phyloP scores from a whole-genome alignment of 1,139 yeast species.

The Lodderomyces pseudojiufengensis region DNA sequence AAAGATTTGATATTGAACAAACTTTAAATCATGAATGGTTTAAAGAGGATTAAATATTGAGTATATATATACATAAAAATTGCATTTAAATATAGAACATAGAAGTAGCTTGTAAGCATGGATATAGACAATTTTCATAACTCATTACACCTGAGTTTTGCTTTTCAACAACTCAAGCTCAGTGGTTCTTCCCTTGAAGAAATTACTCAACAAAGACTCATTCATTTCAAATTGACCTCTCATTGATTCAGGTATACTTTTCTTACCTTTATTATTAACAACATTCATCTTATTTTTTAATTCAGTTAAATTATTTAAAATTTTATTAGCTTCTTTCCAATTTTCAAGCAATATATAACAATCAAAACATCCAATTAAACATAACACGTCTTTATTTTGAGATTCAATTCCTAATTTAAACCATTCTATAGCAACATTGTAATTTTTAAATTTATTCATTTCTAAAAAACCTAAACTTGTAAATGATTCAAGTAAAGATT shows the following conservation, averaged over 20 bases:
- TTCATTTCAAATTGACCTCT: conserved; percentile 23
- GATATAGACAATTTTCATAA: too few species aligned
- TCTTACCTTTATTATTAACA: conserved; percentile 6
- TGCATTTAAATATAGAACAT: too few species aligned
- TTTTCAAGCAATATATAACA: conserved; percentile 31
- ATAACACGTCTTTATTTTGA: conserved; percentile 46
- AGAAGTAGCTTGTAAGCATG: too few species aligned
- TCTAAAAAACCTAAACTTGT: conserved; percentile 76
- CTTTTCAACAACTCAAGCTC: conserved; percentile 13
- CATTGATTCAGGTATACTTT: conserved; percentile 23
- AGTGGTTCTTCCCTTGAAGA: conserved; percentile 28
- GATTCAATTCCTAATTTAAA: conserved; percentile 75
- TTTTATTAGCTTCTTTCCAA: conserved; percentile 23
- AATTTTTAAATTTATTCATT: conserved; percentile 58
- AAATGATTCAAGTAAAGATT: conserved; percentile 75
- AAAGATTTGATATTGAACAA: conserved; percentile 49
- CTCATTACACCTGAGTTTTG: not conserved
- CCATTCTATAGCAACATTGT: conserved; percentile 69
- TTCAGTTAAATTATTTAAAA: conserved; percentile 26
- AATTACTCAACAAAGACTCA: conserved; percentile 25
- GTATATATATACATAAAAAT: too few species aligned
- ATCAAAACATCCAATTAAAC: conserved; percentile 77
- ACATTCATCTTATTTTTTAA: conserved; percentile 17
- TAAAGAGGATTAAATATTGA: conserved; percentile 8
- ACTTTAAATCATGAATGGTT: conserved; percentile 63